Evolutionary conservation across 345 rosid species (phyloP), one percentile per base, ranked within the genome.

Genomic region (Populus davidiana): DNA sequence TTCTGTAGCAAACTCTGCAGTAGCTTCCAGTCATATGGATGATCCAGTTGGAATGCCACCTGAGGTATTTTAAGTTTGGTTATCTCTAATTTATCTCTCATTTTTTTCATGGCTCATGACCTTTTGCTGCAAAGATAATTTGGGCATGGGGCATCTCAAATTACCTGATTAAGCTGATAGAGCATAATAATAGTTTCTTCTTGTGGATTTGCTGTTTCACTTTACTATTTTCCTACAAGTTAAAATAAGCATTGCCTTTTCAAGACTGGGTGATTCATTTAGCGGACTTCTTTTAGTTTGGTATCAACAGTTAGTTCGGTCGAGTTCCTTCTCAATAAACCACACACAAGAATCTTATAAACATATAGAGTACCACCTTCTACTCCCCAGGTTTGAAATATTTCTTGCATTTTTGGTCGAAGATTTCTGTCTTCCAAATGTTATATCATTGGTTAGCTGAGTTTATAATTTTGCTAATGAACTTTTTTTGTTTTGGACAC

Each of bases 21-120:
- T 78, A 82, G 74, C 85, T 63, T 78, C 88, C 35, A 64, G 68
- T 74, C 77, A 36, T 75, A 81, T 87, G 81, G 88, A 88, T 2
- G 94, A 85, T 87, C 97, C 96, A 72, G 67, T 81, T 80, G 93
- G 94, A 82, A 88, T 96, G 94, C 97, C 98, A 68, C 96, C 93
- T 27, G 98, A 90, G 99, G 99, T 94, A 89, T 71, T 56, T 39
- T 76, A 49, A 44, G 69, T 79, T 71, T 44, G 43, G 36, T 49
- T 73, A 36, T 54, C 59, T 73, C 75, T 59, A 44, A 61, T 67
- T 35, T 75, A 29, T 75, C 25, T 77, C 20, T 70, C 39, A 23
- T 23, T 33, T 36, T 75, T 75, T 79, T 36, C 68, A 59, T 59
- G 29, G 25, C 67, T 54, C 38, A 18, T 67, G 9, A 47, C 7